These are phyloP conservation scores for Pinguiococcus pyrenoidosus DNA, from an alignment of 108 stramenopile genomes.

Conservation along the genomic window DNA sequence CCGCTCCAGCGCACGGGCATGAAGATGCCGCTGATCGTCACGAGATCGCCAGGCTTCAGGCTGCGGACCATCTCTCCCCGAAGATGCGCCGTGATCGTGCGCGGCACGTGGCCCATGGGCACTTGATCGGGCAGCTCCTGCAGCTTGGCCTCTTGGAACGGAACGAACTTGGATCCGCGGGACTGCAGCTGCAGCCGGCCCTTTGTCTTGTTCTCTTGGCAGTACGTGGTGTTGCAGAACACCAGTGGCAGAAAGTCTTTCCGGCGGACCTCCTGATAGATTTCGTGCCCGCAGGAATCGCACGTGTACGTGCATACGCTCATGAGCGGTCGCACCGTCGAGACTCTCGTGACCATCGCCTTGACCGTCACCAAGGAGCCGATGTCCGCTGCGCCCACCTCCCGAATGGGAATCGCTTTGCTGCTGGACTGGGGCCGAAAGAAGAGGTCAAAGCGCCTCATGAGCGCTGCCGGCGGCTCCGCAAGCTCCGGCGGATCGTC, in stretches of 20 bases:
- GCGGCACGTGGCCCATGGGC: constrained; percentile 91
- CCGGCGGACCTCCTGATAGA: constrained; percentile 71
- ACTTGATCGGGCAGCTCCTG: constrained; percentile 94
- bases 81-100: constrained; percentile 65
- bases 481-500: neutral
- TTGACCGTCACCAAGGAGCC: constrained; percentile 73
- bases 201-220: constrained; percentile 19
- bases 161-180: constrained; percentile 83
- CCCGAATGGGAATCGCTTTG: constrained; percentile 6
- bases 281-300: constrained; percentile 83
- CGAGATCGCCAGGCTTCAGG: constrained; percentile 47
- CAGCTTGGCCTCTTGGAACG: constrained; percentile 87
- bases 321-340: constrained; percentile 85
- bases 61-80: neutral
- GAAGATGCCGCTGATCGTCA: constrained; percentile 82
- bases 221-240: constrained; percentile 50
- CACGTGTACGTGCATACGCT: constrained; percentile 95
- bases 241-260: constrained; percentile 63
- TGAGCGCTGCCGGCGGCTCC: constrained; percentile 10
- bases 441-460: constrained; percentile 19
- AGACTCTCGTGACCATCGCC: constrained; percentile 81
- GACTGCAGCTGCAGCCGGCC: constrained; percentile 49
- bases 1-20: constrained; percentile 53
- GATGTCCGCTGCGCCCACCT: constrained; percentile 40
- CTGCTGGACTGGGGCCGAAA: constrained; percentile 6